Percentiles rank a stretch among this genome's conserved stretches.
Evolutionary conservation across 805 yeast species (phyloP).

Genomic region (Kodamaea kakaduensis): DNA sequence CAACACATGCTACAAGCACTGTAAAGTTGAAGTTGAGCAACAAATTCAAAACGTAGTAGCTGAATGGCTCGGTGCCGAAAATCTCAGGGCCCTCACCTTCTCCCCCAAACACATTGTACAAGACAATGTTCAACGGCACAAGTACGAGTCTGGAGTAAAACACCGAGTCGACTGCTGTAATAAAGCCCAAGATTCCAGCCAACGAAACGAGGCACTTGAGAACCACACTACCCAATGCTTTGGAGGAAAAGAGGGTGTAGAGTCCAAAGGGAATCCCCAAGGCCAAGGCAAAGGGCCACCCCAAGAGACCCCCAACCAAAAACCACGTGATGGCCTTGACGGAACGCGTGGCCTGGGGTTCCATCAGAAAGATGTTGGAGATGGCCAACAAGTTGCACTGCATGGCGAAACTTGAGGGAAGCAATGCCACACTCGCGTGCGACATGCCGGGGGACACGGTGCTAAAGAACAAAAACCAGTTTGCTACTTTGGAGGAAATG

Average conservation of each 20-base stretch:
- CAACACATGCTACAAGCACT: conserved; percentile 39
- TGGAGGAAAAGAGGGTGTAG: conserved; percentile 24
- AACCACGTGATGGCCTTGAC: conserved; percentile 39
- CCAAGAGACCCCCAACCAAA: conserved; percentile 69
- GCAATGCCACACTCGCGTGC: conserved; percentile 80
- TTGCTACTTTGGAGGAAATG: conserved; percentile 41
- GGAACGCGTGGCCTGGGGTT: conserved; percentile 19
- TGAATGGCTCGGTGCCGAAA: conserved; percentile 80
- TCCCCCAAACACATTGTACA: conserved; percentile 71
- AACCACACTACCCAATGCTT: conserved; percentile 11
- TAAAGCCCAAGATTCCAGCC: conserved; percentile 16
- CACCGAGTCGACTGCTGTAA: conserved; percentile 50
- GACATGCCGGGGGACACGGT: conserved; percentile 75
- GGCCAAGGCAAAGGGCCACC: conserved; percentile 86
- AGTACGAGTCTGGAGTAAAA: conserved; percentile 58
- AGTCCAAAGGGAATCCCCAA: conserved; percentile 58
- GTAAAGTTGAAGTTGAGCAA: conserved; percentile 68
- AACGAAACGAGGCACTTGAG: conserved; percentile 16
- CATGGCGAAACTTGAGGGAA: conserved; percentile 78
- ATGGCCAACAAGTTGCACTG: conserved; percentile 43
- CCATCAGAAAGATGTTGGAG: conserved; percentile 27
- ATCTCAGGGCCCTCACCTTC: conserved; percentile 82
- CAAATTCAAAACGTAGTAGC: conserved; percentile 66
- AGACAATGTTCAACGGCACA: conserved; percentile 78
- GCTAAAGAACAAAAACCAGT: conserved; percentile 61